Conservation (phyloP, 2,329 filamentous ascomycete species). For the Aspergillus pseudoterreus region DNA sequence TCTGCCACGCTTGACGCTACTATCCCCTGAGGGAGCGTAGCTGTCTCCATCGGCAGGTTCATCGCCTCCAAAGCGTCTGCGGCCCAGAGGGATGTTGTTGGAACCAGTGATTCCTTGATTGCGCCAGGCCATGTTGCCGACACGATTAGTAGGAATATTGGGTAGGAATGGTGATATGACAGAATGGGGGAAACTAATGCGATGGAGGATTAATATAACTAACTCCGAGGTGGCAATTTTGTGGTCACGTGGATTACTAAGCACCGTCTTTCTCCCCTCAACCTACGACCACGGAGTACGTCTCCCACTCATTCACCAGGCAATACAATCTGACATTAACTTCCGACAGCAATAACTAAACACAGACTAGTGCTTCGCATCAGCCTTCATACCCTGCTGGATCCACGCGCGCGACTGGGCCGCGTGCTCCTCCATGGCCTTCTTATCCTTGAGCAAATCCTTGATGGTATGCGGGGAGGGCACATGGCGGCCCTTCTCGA, state of each 20-base stretch:
- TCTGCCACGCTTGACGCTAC: constrained; percentile 75
- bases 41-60: constrained; percentile 47
- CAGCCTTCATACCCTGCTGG: constrained; percentile 64
- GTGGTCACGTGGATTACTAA: constrained; percentile 14
- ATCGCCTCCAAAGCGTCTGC: constrained; percentile 71
- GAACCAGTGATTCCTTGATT: constrained; percentile 88
- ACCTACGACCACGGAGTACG: not conserved
- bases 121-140: constrained; percentile 57
- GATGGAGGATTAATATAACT: not conserved
- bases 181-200: not conserved
- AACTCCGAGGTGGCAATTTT: constrained; percentile 9
- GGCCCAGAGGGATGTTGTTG: constrained; percentile 95
- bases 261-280: not conserved
- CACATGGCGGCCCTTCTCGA: constrained; percentile 73
- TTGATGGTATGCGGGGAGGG: constrained; percentile 61
- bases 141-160: not conserved
- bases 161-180: constrained; percentile 8
- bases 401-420: constrained; percentile 60
- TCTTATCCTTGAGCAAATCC: constrained; percentile 55
- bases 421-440: constrained; percentile 57
- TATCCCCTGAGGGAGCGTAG: constrained; percentile 46
- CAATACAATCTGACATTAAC: not conserved
- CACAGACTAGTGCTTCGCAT: constrained; percentile 39
- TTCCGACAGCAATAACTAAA: not conserved
- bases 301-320: not conserved